Percentiles rank a stretch among this genome's conserved stretches.
phyloP scores from a whole-genome alignment of 805 yeast genomes.

The Scheffersomyces coipomensis region DNA sequence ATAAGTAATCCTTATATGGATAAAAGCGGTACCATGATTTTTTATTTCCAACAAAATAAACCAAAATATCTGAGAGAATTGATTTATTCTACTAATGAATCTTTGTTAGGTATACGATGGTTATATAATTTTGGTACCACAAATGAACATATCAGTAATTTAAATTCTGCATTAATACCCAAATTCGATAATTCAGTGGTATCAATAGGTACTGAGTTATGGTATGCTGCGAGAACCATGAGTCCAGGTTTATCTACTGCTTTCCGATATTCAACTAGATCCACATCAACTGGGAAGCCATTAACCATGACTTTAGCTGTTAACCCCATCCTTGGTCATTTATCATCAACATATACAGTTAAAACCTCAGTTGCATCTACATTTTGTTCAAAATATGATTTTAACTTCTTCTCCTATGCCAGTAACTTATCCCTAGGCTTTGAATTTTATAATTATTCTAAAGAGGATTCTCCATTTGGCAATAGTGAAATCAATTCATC shows the following conservation, averaged over 20 bases:
- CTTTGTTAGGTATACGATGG: constrained; percentile 76
- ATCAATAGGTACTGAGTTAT: constrained; percentile 80
- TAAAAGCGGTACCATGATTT: constrained; percentile 57
- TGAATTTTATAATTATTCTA: constrained; percentile 66
- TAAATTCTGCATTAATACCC: constrained; percentile 37
- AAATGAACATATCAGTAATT: constrained; percentile 6
- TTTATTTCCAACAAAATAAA: constrained; percentile 68
- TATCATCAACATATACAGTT: constrained; percentile 84
- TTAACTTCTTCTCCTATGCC: constrained; percentile 86
- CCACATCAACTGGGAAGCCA: constrained; percentile 87
- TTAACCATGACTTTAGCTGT: constrained; percentile 80
- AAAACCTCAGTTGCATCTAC: constrained; percentile 74
- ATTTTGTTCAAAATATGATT: constrained; percentile 81
- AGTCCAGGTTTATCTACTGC: constrained; percentile 91
- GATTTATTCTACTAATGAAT: constrained; percentile 80
- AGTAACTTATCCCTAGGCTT: constrained; percentile 85
- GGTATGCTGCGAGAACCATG: constrained; percentile 82
- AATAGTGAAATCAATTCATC: constrained; percentile 5
- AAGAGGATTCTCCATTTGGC: constrained; percentile 3
- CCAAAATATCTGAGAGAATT: constrained; percentile 68
- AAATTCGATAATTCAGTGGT: constrained; percentile 61
- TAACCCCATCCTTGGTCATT: constrained; percentile 87
- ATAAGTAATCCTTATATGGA: constrained; percentile 62
- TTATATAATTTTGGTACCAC: constrained; percentile 62
- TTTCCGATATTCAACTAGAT: constrained; percentile 77